Percentiles rank a stretch among this genome's conserved stretches.
phyloP scores from a whole-genome alignment of 352 stramenopile genomes.

The Blastocystis sp. region DNA sequence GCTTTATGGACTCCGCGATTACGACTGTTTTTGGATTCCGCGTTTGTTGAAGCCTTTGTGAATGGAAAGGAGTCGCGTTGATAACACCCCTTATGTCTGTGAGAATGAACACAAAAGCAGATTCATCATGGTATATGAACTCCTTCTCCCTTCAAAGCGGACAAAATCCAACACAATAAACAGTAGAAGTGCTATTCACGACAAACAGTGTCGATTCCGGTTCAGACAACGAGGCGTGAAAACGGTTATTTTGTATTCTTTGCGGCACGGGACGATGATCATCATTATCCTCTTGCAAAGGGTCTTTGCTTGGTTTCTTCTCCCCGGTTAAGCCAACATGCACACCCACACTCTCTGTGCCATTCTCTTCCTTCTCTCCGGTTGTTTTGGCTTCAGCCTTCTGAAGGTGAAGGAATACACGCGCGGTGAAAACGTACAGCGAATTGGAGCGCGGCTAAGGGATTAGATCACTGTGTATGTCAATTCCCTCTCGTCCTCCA shows the following conservation, averaged over 20 bases:
- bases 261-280: background rate
- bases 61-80: too few species aligned
- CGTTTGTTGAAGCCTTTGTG: too few species aligned
- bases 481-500: slow-evolving; percentile 94
- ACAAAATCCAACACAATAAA: too few species aligned
- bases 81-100: too few species aligned
- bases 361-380: background rate
- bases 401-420: slow-evolving; percentile 59
- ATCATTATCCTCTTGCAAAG: background rate
- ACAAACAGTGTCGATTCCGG: too few species aligned
- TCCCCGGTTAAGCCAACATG: background rate
- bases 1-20: too few species aligned
- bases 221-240: background rate
- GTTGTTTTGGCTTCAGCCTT: slow-evolving; percentile 2
- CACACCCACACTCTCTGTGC: background rate
- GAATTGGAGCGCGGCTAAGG: background rate
- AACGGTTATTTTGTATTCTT: background rate
- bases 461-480: slow-evolving; percentile 85
- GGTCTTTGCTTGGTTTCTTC: background rate
- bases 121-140: too few species aligned
- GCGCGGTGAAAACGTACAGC: slow-evolving; percentile 19
- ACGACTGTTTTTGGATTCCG: too few species aligned
- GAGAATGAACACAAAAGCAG: too few species aligned
- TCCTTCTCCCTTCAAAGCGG: too few species aligned
- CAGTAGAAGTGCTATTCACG: too few species aligned